Percentiles rank a stretch among this genome's conserved stretches.
These are phyloP conservation scores for Ascocoryne sarcoides DNA, from an alignment of 2,329 filamentous ascomycete species.

Conservation along the genomic window DNA sequence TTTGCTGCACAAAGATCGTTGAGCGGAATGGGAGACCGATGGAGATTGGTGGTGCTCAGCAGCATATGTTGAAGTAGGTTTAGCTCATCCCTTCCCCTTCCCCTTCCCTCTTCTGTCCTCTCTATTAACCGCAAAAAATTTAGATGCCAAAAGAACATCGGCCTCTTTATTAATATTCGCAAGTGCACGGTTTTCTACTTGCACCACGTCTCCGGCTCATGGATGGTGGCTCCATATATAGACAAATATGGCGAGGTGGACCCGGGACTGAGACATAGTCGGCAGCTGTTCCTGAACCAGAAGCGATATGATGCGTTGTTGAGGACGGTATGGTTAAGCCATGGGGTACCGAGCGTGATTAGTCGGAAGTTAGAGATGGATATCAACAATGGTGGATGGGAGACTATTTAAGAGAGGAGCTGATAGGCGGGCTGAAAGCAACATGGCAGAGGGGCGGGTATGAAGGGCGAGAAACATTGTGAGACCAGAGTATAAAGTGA, in stretches of 20 bases:
- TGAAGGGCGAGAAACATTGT: too few species aligned
- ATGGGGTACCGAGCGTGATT: constrained; percentile 82
- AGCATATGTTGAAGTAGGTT: constrained; percentile 81
- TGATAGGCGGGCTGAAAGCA: too few species aligned
- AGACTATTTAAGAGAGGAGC: constrained; percentile 62
- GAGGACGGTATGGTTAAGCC: constrained; percentile 75
- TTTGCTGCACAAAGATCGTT: constrained; percentile 69
- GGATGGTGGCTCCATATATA: constrained; percentile 81
- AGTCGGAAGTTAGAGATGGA: constrained; percentile 86
- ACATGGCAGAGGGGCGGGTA: too few species aligned
- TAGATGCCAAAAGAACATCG: constrained; percentile 81
- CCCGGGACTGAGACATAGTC: constrained; percentile 75
- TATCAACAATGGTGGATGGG: constrained; percentile 96
- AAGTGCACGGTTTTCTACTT: constrained; percentile 90
- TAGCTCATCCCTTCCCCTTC: constrained; percentile 22
- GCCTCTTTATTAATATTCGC: constrained; percentile 93
- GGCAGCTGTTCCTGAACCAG: constrained; percentile 88
- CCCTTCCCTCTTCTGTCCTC: not conserved
- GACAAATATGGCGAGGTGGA: constrained; percentile 95
- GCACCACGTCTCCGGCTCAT: constrained; percentile 74
- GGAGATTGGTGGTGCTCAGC: constrained; percentile 73
- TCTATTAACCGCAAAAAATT: constrained; percentile 17
- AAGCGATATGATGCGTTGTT: constrained; percentile 86
- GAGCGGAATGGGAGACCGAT: constrained; percentile 19
- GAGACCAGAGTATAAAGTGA: too few species aligned